Evolutionary conservation across 2,329 filamentous ascomycete species (phyloP).

Genomic region (Diaporthe sp.): DNA sequence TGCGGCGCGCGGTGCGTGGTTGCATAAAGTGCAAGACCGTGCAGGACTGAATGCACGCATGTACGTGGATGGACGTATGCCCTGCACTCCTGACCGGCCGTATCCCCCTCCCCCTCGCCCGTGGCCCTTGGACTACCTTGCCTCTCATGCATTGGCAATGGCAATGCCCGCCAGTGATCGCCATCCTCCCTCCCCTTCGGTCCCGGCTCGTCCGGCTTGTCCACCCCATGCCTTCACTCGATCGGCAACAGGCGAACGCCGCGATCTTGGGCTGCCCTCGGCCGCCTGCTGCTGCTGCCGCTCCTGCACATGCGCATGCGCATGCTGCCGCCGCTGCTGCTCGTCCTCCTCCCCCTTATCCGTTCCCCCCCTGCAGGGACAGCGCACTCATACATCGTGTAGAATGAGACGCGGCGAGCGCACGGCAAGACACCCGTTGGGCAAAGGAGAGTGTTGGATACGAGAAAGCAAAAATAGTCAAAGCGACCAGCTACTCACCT

Average conservation of each 20-base stretch:
- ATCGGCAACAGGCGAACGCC: slow-evolving; percentile 36
- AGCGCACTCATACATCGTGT: slow-evolving; percentile 7
- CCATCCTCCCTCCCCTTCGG: slow-evolving; percentile 17
- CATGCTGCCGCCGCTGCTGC: not conserved
- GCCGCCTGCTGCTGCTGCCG: slow-evolving; percentile 31
- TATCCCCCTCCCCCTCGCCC: not conserved
- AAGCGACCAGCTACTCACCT: slow-evolving; percentile 66
- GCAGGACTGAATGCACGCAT: slow-evolving; percentile 21
- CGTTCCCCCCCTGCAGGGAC: not conserved
- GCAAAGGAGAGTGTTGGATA: not conserved
- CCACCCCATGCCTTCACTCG: slow-evolving; percentile 21
- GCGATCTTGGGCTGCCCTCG: slow-evolving; percentile 14
- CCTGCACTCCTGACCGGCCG: slow-evolving; percentile 30
- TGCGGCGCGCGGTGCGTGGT: slow-evolving; percentile 32
- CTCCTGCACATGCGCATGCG: slow-evolving; percentile 10
- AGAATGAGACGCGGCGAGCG: slow-evolving; percentile 2
- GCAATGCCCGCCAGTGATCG: slow-evolving; percentile 18
- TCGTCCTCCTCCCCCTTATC: not conserved
- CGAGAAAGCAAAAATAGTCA: slow-evolving; percentile 4
- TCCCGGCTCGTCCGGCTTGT: slow-evolving; percentile 5
- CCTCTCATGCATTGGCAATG: slow-evolving; percentile 33
- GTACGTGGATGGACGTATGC: not conserved
- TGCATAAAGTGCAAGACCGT: slow-evolving; percentile 15
- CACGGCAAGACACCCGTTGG: not conserved
- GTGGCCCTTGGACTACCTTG: not conserved